phyloP scores from a whole-genome alignment of 2,329 filamentous ascomycete genomes.

The Stachybotrys chlorohalonatus region DNA sequence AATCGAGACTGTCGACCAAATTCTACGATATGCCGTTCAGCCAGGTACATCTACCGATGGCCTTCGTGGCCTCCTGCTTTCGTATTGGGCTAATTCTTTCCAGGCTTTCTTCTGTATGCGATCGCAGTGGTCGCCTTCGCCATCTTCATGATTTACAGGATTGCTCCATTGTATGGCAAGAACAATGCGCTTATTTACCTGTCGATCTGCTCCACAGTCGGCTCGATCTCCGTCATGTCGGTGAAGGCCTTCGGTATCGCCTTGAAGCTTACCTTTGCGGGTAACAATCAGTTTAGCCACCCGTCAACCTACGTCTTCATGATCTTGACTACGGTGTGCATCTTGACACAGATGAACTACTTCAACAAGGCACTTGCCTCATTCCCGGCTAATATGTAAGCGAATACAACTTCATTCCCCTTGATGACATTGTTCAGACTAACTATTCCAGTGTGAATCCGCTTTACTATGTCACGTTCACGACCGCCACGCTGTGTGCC shows the following conservation, averaged over 20 bases:
- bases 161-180: constrained; percentile 83
- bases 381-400: constrained; percentile 95
- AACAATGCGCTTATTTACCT: constrained; percentile 94
- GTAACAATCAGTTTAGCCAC: constrained; percentile 91
- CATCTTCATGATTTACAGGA: constrained; percentile 89
- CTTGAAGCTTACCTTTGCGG: constrained; percentile 84
- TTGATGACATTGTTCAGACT: constrained; percentile 1
- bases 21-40: constrained; percentile 81
- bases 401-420: constrained; percentile 6
- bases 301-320: constrained; percentile 96
- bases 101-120: constrained; percentile 87
- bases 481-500: constrained; percentile 84
- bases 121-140: constrained; percentile 73
- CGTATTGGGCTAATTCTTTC: constrained; percentile 2
- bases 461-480: constrained; percentile 96
- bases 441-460: constrained; percentile 66
- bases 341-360: constrained; percentile 99
- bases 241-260: constrained; percentile 98
- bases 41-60: constrained; percentile 53
- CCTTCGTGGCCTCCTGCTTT: background rate
- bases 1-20: constrained; percentile 84
- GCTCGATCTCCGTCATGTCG: constrained; percentile 97
- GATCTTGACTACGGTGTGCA: constrained; percentile 87
- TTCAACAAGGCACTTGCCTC: constrained; percentile 98
- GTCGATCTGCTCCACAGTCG: constrained; percentile 95